phyloP scores from a whole-genome alignment of 1,284 basidiomycete genomes.

The Pulveroboletus sp. region DNA sequence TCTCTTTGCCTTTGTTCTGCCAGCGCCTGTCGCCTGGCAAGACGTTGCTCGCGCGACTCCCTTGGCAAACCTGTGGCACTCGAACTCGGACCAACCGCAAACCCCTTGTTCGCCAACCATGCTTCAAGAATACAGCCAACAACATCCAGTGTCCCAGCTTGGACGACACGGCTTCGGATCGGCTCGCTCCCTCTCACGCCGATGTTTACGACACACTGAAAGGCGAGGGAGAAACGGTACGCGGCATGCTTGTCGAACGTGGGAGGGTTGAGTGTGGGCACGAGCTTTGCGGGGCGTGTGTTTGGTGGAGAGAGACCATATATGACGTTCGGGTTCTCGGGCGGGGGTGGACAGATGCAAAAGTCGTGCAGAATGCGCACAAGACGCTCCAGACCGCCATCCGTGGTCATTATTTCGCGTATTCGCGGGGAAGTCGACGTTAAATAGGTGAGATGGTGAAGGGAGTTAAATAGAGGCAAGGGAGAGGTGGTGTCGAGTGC shows the following conservation, averaged over 20 bases:
- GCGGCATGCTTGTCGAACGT: slow-evolving; percentile 81
- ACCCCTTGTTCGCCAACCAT: slow-evolving; percentile 84
- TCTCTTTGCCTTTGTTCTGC: slow-evolving; percentile 57
- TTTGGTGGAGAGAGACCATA: slow-evolving; percentile 71
- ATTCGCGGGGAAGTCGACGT: slow-evolving; percentile 97
- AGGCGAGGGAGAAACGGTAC: slow-evolving; percentile 87
- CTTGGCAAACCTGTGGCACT: slow-evolving; percentile 63
- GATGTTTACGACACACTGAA: slow-evolving; percentile 97
- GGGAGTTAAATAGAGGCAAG: slow-evolving; percentile 93
- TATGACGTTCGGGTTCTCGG: slow-evolving; percentile 69
- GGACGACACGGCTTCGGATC: slow-evolving; percentile 90
- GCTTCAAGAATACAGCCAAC: slow-evolving; percentile 94
- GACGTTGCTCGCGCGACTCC: slow-evolving; percentile 71
- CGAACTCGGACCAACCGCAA: slow-evolving; percentile 70
- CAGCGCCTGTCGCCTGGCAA: slow-evolving; percentile 56
- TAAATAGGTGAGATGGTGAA: slow-evolving; percentile 95
- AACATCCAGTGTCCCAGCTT: slow-evolving; percentile 93
- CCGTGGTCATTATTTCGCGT: slow-evolving; percentile 96
- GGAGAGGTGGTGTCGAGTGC: slow-evolving; percentile 93
- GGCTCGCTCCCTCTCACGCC: slow-evolving; percentile 95
- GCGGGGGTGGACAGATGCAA: slow-evolving; percentile 73
- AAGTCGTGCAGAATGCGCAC: slow-evolving; percentile 92
- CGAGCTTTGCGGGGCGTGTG: slow-evolving; percentile 51
- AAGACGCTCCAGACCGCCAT: slow-evolving; percentile 95
- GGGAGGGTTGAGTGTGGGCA: slow-evolving; percentile 65